Percentiles rank a stretch among this genome's conserved stretches.
These are phyloP conservation scores for Gillenia trifoliata DNA, from an alignment of 306 rosid genomes.

Conservation along the genomic window DNA sequence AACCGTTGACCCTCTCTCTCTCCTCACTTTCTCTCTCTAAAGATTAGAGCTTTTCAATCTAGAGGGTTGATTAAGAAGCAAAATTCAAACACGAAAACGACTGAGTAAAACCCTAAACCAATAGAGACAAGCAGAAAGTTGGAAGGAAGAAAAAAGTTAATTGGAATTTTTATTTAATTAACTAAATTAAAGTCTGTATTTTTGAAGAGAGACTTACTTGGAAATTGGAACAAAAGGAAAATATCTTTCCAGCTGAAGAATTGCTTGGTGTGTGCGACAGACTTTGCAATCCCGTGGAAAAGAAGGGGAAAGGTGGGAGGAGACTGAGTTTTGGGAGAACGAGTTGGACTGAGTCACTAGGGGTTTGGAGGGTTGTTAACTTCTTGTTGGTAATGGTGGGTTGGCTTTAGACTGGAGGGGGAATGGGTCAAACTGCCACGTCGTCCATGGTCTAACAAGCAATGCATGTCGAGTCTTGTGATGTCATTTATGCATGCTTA, in stretches of 20 bases:
- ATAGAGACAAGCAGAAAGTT: neutral
- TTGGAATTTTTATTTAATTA: neutral
- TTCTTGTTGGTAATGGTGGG: slow-evolving; percentile 2
- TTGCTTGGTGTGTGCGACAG: slow-evolving; percentile 8
- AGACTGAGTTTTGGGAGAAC: slow-evolving; percentile 14
- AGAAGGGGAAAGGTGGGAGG: neutral
- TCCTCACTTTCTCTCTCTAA: slow-evolving; percentile 21
- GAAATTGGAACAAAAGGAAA: neutral
- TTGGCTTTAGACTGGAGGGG: slow-evolving; percentile 6
- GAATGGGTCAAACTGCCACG: slow-evolving; percentile 59
- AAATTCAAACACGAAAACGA: slow-evolving; percentile 45
- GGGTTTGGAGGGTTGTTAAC: neutral
- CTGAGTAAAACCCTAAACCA: slow-evolving; percentile 28
- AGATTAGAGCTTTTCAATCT: slow-evolving; percentile 11
- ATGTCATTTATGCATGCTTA: slow-evolving; percentile 25
- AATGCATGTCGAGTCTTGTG: slow-evolving; percentile 44
- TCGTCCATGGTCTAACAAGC: slow-evolving; percentile 12
- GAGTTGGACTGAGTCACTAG: slow-evolving; percentile 30
- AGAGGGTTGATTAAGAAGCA: slow-evolving; percentile 23
- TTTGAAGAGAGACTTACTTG: slow-evolving; percentile 35
- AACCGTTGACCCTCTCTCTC: slow-evolving; percentile 53
- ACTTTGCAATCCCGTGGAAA: slow-evolving; percentile 13
- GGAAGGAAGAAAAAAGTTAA: neutral
- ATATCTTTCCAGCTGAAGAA: slow-evolving; percentile 1
- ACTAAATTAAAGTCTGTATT: slow-evolving; percentile 15